These are phyloP conservation scores for Nakaseomyces glabratus DNA, from an alignment of 1,139 yeast species.

Conservation along the genomic window DNA sequence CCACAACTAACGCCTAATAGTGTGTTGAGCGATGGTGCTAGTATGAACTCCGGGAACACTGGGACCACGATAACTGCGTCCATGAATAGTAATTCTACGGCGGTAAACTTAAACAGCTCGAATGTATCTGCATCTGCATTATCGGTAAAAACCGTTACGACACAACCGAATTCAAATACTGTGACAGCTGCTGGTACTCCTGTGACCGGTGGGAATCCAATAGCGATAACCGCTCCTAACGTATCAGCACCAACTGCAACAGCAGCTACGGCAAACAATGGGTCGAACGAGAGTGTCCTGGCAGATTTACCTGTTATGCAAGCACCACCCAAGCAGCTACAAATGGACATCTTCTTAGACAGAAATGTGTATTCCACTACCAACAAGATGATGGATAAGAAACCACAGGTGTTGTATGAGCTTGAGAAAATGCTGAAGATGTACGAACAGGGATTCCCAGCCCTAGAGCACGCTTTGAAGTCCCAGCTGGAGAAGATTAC, in stretches of 20 bases:
- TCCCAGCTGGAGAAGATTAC: slow-evolving; percentile 15
- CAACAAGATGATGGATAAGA: slow-evolving; percentile 14
- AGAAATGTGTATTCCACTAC: slow-evolving; percentile 12
- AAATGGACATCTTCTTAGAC: slow-evolving; percentile 27
- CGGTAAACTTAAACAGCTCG: too few species aligned
- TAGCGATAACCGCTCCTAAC: not conserved
- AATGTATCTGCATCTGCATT: not conserved
- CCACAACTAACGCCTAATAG: slow-evolving; percentile 6
- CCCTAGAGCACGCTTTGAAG: slow-evolving; percentile 25
- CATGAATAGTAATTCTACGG: too few species aligned
- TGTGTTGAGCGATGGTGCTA: slow-evolving; percentile 2
- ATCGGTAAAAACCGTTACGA: not conserved
- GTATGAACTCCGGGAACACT: too few species aligned
- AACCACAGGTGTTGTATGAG: slow-evolving; percentile 27
- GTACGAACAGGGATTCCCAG: slow-evolving; percentile 28
- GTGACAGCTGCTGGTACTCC: not conserved
- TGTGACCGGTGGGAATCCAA: not conserved
- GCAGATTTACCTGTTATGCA: slow-evolving; percentile 16
- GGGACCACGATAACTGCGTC: too few species aligned
- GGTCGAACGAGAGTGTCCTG: not conserved
- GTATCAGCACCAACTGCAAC: slow-evolving; percentile 1
- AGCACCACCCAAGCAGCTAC: slow-evolving; percentile 22
- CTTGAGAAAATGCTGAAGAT: slow-evolving; percentile 22
- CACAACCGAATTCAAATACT: not conserved
- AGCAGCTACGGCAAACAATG: not conserved